Evolutionary conservation across 805 yeast genomes (phyloP).

Genomic region (Blastobotrys terrestris): DNA sequence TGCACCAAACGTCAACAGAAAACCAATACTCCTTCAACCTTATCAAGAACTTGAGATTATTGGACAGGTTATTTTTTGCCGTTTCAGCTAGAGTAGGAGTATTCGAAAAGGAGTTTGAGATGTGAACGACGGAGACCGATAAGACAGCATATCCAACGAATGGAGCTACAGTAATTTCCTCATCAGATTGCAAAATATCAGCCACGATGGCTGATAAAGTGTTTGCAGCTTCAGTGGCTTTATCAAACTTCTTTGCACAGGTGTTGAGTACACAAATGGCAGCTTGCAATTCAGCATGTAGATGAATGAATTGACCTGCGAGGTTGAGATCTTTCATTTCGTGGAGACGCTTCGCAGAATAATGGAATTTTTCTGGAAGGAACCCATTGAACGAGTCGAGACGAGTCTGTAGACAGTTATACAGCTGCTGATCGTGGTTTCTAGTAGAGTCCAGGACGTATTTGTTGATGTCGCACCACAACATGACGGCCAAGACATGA

Average conservation of each 20-base stretch:
- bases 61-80: constrained; percentile 31
- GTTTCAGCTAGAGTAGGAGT: constrained; percentile 24
- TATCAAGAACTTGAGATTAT: constrained; percentile 27
- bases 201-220: constrained; percentile 26
- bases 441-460: constrained; percentile 19
- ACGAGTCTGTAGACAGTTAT: constrained; percentile 11
- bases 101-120: constrained; percentile 28
- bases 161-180: constrained; percentile 30
- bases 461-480: constrained; percentile 21
- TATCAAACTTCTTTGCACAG: constrained; percentile 25
- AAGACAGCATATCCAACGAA: constrained; percentile 32
- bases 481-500: constrained; percentile 14
- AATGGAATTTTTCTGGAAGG: constrained; percentile 23
- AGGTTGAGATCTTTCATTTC: constrained; percentile 22
- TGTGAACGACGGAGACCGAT: constrained; percentile 30
- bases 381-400: constrained; percentile 14
- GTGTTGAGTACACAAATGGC: constrained; percentile 28
- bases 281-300: constrained; percentile 28
- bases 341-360: constrained; percentile 20
- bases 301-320: constrained; percentile 29
- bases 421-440: constrained; percentile 7
- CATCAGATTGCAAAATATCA: constrained; percentile 26
- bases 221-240: constrained; percentile 29
- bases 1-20: constrained; percentile 32
- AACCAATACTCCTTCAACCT: constrained; percentile 31